phyloP scores from a whole-genome alignment of 1,139 yeast species.

The Lodderomyces elongisporus region DNA sequence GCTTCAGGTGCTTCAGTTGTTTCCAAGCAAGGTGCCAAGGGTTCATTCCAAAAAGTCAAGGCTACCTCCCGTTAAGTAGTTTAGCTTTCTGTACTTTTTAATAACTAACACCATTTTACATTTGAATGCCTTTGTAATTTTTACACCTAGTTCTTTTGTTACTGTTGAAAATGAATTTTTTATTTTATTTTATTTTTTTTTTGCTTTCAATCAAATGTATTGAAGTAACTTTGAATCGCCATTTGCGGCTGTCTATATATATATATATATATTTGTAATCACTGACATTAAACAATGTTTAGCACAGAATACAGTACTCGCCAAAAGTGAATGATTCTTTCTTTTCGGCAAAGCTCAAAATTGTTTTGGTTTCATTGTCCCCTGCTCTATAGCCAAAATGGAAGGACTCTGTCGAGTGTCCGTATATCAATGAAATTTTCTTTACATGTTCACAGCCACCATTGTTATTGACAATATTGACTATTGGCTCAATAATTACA shows the following conservation, averaged over 20 bases:
- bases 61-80: conserved; percentile 88
- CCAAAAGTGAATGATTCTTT: conserved; percentile 31
- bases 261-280: conserved; percentile 3
- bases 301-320: no score
- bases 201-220: no score
- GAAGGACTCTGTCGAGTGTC: conserved; percentile 43
- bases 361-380: conserved; percentile 16
- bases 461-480: conserved; percentile 14
- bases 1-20: conserved; percentile 62
- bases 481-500: no score
- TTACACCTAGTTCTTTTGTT: no score
- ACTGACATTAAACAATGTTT: no score
- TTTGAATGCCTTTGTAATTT: no score
- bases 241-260: background rate
- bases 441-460: background rate
- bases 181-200: no score
- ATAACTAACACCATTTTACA: no score
- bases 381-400: conserved; percentile 31
- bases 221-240: no score
- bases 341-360: conserved; percentile 22
- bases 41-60: conserved; percentile 94
- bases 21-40: conserved; percentile 85
- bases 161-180: conserved; percentile 2
- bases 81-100: no score
- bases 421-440: conserved; percentile 23